Evolutionary conservation across 345 rosid genomes (phyloP).

Genomic region (Lepidium didymum): DNA sequence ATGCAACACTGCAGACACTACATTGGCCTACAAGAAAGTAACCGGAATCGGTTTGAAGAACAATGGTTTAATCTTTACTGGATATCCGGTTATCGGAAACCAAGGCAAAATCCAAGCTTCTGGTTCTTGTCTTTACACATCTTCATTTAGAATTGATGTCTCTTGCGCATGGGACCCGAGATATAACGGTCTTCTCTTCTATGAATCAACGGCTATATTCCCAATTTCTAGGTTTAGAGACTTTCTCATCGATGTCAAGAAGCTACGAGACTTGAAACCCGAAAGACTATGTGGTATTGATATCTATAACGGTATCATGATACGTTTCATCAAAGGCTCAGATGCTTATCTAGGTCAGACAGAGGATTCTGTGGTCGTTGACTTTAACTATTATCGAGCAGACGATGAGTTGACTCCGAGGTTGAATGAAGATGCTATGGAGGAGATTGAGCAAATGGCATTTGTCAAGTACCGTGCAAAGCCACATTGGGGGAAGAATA

Average conservation of each 20-base stretch:
- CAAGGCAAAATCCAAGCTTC: conserved; percentile 83
- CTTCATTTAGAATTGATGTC: conserved; percentile 31
- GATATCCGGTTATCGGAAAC: conserved; percentile 72
- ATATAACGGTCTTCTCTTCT: conserved; percentile 66
- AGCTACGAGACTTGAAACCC: conserved; percentile 50
- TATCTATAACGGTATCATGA: conserved; percentile 56
- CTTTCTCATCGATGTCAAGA: conserved; percentile 55
- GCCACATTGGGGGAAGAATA: conserved; percentile 90
- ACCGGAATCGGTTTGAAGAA: conserved; percentile 65
- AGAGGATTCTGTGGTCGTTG: conserved; percentile 72
- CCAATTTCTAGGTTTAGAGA: conserved; percentile 38
- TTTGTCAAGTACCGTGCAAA: conserved; percentile 66
- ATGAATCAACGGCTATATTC: conserved; percentile 68
- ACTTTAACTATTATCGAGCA: conserved; percentile 72
- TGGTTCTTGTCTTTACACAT: conserved; percentile 72
- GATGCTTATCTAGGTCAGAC: conserved; percentile 66
- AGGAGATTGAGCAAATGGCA: conserved; percentile 90
- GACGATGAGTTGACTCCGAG: conserved; percentile 55
- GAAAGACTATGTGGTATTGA: conserved; percentile 66
- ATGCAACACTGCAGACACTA: conserved; percentile 44
- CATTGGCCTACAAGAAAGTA: conserved; percentile 53
- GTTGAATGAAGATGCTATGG: conserved; percentile 65
- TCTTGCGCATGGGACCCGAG: conserved; percentile 83
- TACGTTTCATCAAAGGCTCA: conserved; percentile 74
- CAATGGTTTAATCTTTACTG: conserved; percentile 53